phyloP scores from a whole-genome alignment of 768 basidiomycete genomes.

The Tricholoma terreum region DNA sequence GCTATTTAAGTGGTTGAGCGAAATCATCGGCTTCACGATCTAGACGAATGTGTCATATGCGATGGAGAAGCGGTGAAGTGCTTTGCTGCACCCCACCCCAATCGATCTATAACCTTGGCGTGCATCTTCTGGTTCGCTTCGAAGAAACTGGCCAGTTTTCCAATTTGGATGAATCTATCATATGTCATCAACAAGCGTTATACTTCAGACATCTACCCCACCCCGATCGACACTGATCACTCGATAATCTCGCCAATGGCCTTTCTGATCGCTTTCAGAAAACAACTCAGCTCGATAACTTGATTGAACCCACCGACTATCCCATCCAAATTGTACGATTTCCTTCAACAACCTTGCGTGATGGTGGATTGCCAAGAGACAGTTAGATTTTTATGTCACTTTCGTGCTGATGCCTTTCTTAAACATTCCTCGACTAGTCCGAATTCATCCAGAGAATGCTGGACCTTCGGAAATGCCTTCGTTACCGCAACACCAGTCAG shows the following conservation, averaged over 20 bases:
- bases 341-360: too few species aligned
- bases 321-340: too few species aligned
- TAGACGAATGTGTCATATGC: too few species aligned
- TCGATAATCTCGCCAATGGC: neutral
- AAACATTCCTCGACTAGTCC: slow-evolving; percentile 11
- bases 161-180: neutral
- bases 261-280: neutral
- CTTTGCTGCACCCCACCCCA: too few species aligned
- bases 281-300: neutral
- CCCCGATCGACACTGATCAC: neutral
- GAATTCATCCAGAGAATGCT: slow-evolving; percentile 3
- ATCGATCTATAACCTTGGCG: too few species aligned
- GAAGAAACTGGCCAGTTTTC: neutral
- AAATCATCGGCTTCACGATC: too few species aligned
- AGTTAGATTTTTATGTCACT: too few species aligned
- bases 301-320: neutral
- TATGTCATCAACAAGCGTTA: neutral
- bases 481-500: slow-evolving; percentile 3
- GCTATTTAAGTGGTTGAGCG: too few species aligned
- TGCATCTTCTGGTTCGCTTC: neutral
- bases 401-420: neutral
- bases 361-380: slow-evolving; percentile 20
- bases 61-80: too few species aligned
- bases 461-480: neutral
- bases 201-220: neutral